A percentile compares a stretch with the other conserved stretches of the same genome.
These are phyloP conservation scores for Mrakia gelida DNA, from an alignment of 768 basidiomycete species.

Conservation along the genomic window DNA sequence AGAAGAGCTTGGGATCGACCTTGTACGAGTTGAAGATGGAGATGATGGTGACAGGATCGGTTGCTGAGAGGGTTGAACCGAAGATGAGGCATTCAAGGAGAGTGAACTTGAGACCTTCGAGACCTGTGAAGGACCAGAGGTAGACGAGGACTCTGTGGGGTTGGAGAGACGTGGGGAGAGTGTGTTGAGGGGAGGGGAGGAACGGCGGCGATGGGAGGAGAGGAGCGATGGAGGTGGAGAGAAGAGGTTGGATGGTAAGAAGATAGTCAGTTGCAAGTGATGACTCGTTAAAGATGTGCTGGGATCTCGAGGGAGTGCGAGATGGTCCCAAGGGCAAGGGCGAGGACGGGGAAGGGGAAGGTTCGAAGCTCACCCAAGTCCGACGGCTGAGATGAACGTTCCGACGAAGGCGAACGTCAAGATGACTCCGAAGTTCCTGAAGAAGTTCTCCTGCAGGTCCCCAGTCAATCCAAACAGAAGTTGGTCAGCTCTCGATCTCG, in stretches of 20 bases:
- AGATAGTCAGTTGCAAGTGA: no score
- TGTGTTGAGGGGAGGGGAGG: neutral
- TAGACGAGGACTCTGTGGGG: conserved; percentile 82
- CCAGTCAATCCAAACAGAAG: neutral
- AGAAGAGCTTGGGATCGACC: conserved; percentile 96
- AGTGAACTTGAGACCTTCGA: conserved; percentile 79
- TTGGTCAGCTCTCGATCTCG: neutral
- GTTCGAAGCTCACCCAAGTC: conserved; percentile 71
- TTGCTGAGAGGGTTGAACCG: conserved; percentile 93
- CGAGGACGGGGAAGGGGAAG: neutral
- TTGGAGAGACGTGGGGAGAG: neutral
- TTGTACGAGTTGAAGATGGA: conserved; percentile 98
- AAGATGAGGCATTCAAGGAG: conserved; percentile 92
- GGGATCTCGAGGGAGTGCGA: neutral
- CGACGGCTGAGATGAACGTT: conserved; percentile 93
- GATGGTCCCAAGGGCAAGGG: neutral
- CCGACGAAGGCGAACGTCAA: conserved; percentile 70
- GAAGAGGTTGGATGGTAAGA: neutral
- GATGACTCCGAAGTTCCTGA: conserved; percentile 95
- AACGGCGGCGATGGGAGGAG: neutral
- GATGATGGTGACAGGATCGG: conserved; percentile 95
- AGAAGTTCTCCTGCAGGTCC: conserved; percentile 80
- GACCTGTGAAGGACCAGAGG: conserved; percentile 85
- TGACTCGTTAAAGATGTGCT: no score
- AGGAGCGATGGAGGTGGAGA: neutral